Percentiles rank a stretch among this genome's conserved stretches.
Conservation (phyloP, 139 green algal genomes). For the Auxenochlorella protothecoides region DNA sequence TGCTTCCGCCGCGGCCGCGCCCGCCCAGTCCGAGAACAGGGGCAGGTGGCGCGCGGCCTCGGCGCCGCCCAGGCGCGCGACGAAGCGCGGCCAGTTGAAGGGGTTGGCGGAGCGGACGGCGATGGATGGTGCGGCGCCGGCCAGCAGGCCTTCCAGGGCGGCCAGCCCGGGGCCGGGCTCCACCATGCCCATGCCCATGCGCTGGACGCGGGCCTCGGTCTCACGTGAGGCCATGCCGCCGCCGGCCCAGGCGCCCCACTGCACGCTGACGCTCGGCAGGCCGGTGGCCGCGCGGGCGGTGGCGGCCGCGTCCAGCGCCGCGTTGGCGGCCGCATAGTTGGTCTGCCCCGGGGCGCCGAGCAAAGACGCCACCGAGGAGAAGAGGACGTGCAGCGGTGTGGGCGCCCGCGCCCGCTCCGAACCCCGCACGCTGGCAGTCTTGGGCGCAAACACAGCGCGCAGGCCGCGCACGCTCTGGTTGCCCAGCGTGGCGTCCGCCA, state of each 20-base stretch:
- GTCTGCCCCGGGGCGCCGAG: constrained; percentile 72
- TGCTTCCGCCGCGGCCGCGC: background rate
- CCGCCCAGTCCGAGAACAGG: background rate
- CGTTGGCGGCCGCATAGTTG: constrained; percentile 71
- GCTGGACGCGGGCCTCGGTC: constrained; percentile 42
- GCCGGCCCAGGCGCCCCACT: constrained; percentile 83
- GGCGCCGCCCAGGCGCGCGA: constrained; percentile 9
- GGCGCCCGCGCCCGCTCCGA: constrained; percentile 7
- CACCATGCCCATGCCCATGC: constrained; percentile 55
- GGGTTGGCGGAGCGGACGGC: constrained; percentile 21
- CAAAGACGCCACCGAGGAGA: constrained; percentile 67
- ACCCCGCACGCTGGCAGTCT: constrained; percentile 12
- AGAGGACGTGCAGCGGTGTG: constrained; percentile 39
- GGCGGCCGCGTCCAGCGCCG: constrained; percentile 42
- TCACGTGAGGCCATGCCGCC: constrained; percentile 71
- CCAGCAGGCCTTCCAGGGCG: constrained; percentile 24
- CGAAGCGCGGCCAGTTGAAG: constrained; percentile 30
- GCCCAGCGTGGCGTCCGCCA: constrained; percentile 54
- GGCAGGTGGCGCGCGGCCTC: background rate
- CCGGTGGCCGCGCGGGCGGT: too few relatives aligned
- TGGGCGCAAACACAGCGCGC: constrained; percentile 41
- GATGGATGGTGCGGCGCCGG: background rate
- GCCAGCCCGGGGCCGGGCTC: constrained; percentile 24
- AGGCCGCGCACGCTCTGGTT: constrained; percentile 37
- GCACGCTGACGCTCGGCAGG: constrained; percentile 23